phyloP scores from a whole-genome alignment of 805 yeast species.

The Grigorovia humatica region DNA sequence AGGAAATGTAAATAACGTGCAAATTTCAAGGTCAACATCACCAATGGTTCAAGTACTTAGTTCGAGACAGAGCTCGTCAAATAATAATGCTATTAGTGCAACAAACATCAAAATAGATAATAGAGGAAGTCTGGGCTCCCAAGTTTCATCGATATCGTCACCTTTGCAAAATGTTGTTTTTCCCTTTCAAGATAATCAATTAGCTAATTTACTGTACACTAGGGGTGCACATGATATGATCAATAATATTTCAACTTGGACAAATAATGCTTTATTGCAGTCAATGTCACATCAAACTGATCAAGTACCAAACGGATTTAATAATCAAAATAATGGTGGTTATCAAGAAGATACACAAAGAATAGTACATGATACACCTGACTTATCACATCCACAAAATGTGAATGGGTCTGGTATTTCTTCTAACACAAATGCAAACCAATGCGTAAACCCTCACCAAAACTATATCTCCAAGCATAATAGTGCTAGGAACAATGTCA shows the following conservation, averaged over 20 bases:
- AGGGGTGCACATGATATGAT: conserved; percentile 49
- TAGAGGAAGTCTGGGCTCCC: conserved; percentile 1
- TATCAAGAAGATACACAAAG: neutral
- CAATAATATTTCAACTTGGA: conserved; percentile 51
- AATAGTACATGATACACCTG: neutral
- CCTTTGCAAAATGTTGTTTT: neutral
- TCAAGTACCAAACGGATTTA: neutral
- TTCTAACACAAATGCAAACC: too few species aligned
- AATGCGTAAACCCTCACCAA: too few species aligned
- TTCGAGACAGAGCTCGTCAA: neutral
- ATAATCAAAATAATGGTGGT: neutral
- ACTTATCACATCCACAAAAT: neutral
- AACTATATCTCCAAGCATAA: too few species aligned
- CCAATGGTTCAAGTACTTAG: neutral
- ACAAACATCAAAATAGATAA: neutral
- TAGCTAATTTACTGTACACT: conserved; percentile 16
- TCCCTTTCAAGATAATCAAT: neutral
- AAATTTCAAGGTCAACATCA: conserved; percentile 1
- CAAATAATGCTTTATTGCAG: conserved; percentile 24
- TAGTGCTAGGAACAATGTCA: neutral
- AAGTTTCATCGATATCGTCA: conserved; percentile 1
- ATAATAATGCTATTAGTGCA: neutral
- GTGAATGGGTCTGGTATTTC: neutral
- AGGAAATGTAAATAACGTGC: neutral
- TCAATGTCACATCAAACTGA: conserved; percentile 4